A percentile compares a stretch with the other conserved stretches of the same genome.
Conservation (phyloP, 1,139 yeast species). For the Lodderomyces elongisporus region DNA sequence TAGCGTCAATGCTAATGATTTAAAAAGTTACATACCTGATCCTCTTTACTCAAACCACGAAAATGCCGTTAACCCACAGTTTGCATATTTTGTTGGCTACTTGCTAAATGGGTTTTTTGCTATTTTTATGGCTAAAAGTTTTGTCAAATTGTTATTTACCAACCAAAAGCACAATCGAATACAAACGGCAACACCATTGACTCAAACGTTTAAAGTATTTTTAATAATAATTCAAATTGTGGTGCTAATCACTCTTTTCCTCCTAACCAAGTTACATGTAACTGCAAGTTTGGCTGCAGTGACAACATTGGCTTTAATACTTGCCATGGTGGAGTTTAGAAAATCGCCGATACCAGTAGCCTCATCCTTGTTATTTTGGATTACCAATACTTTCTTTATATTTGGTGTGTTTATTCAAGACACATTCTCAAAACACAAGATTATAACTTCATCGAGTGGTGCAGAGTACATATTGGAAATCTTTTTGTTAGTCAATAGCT, state of each 20-base stretch:
- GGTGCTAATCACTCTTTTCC: slow-evolving; percentile 5
- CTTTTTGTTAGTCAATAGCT: slow-evolving; percentile 21
- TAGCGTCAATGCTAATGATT: neutral
- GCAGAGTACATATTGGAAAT: slow-evolving; percentile 18
- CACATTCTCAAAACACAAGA: slow-evolving; percentile 23
- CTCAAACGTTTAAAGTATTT: slow-evolving; percentile 10
- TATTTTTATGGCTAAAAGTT: slow-evolving; percentile 16
- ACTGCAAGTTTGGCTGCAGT: slow-evolving; percentile 13
- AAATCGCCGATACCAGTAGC: slow-evolving; percentile 24
- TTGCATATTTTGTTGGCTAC: slow-evolving; percentile 20
- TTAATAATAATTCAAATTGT: slow-evolving; percentile 8
- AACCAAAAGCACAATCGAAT: slow-evolving; percentile 6
- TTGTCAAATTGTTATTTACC: slow-evolving; percentile 7
- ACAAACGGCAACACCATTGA: slow-evolving; percentile 9
- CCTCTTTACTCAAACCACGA: slow-evolving; percentile 12
- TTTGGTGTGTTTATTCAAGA: slow-evolving; percentile 26
- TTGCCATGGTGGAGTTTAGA: slow-evolving; percentile 32
- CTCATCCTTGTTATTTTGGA: slow-evolving; percentile 31
- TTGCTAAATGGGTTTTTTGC: slow-evolving; percentile 12
- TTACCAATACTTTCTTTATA: slow-evolving; percentile 15
- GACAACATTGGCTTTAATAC: slow-evolving; percentile 20
- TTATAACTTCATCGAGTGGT: slow-evolving; percentile 16
- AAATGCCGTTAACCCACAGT: slow-evolving; percentile 31
- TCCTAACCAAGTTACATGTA: slow-evolving; percentile 5
- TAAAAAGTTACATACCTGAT: slow-evolving; percentile 6